Base-by-base conservation (phyloP, 495 filamentous ascomycete genomes). In the Viridothelium virens region DNA sequence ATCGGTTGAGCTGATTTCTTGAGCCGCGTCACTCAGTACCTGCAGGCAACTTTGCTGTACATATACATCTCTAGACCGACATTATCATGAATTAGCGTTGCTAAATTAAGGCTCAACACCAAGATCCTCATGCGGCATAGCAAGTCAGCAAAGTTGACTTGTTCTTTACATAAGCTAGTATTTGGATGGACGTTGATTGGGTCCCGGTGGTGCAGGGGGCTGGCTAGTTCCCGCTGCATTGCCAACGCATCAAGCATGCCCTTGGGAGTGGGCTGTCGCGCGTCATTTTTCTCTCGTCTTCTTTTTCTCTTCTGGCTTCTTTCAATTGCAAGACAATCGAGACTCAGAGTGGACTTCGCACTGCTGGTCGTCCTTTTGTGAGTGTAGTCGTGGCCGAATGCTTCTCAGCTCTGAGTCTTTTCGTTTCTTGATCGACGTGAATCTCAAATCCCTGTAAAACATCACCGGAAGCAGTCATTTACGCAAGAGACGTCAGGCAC, bases 231-330 rank as follows among this genome's bases (percentile, higher is more conserved):
- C 53, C 53, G 63, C 63, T 56, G 63, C 63, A 65, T 65, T 65
- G 63, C 63, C 63, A 65, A 65, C 63, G 47, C 53, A 59, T 59
- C 53, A 59, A 59, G 53, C 53, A 59, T 59, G 53, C 53, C 53
- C 31, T 7, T 59, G 53, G 16, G 14, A 44, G 41, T 7, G 14
- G 14, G 41, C 41, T 9, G 36, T 33, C 53, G 53, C 53, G 53
- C 53, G 53, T 59, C 53, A 59, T 36, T 34, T 59, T 36, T 34
- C 53, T 59, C 53, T 18, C 36, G 25, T 18, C 18, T 31, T 59
- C 36, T 31, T 59, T 59, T 59, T 59, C 53, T 36, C 53, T 31
- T 59, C 53, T 31, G 18, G 36, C 31, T 36, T 59, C 53, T 59
- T 36, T 18, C 25, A 36, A 59, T 59, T 59, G 31, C 31, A 59